Percentiles rank a stretch among this genome's conserved stretches.
Evolutionary conservation across 1,139 yeast species (phyloP).

Genomic region (Pichia sp.): DNA sequence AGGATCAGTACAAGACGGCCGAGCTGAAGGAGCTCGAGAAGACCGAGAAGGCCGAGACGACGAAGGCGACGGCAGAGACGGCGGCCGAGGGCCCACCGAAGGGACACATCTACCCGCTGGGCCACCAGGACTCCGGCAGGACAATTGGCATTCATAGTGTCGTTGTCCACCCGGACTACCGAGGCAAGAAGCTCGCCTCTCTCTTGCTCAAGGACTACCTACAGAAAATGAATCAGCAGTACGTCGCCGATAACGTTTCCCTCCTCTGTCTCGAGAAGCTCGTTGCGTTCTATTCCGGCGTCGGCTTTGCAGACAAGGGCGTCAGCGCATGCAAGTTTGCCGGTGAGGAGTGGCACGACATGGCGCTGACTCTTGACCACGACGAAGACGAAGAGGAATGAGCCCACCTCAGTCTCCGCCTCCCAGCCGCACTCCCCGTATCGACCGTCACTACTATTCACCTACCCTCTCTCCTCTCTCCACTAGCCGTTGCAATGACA

Average conservation of each 20-base stretch:
- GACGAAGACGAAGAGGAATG: constrained; percentile 45
- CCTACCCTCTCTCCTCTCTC: too few species aligned
- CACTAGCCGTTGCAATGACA: not conserved
- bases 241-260: constrained; percentile 73
- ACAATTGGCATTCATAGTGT: constrained; percentile 80
- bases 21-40: constrained; percentile 25
- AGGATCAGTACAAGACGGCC: constrained; percentile 21
- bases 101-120: constrained; percentile 34
- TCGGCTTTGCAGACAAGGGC: constrained; percentile 72
- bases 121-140: constrained; percentile 73
- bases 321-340: constrained; percentile 56
- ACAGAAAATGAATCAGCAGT: constrained; percentile 84
- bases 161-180: constrained; percentile 73
- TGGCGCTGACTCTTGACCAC: constrained; percentile 58
- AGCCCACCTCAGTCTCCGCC: not conserved
- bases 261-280: constrained; percentile 68
- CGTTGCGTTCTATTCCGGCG: constrained; percentile 70
- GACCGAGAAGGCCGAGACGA: constrained; percentile 32
- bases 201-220: constrained; percentile 81
- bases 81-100: not conserved
- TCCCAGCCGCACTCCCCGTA: too few species aligned
- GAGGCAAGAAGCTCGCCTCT: constrained; percentile 78
- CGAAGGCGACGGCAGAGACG: constrained; percentile 21
- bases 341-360: constrained; percentile 61
- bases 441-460: too few species aligned